Evolutionary conservation across 2,329 filamentous ascomycete species (phyloP).

Genomic region (Aspergillus costaricaensis): DNA sequence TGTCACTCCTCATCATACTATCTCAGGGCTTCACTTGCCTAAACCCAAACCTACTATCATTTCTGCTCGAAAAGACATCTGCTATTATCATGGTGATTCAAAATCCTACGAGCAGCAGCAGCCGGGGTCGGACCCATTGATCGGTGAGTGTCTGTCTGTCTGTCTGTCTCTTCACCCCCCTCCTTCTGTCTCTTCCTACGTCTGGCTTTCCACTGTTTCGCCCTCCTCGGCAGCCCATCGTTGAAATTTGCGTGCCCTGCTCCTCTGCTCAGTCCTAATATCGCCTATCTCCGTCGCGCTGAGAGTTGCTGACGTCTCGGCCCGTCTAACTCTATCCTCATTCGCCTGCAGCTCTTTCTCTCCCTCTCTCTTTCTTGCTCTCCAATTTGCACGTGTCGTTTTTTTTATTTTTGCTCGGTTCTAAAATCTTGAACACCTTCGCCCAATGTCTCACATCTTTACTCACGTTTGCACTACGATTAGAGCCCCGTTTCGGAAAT

Average conservation of each 20-base stretch:
- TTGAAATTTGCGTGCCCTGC: conserved; percentile 5
- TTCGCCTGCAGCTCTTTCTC: not conserved
- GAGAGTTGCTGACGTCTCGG: conserved; percentile 3
- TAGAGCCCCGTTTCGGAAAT: not conserved
- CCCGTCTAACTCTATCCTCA: not conserved
- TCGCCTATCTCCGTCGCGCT: conserved; percentile 7
- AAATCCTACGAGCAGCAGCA: not conserved
- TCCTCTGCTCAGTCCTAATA: not conserved
- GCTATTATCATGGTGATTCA: conserved; percentile 5
- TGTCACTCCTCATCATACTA: not conserved
- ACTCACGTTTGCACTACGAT: not conserved
- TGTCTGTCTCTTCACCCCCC: too few species aligned
- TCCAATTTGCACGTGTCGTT: not conserved
- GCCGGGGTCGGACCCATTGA: conserved; percentile 1
- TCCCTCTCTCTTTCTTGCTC: not conserved
- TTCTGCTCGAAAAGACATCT: not conserved
- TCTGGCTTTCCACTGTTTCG: not conserved
- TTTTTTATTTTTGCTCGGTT: not conserved
- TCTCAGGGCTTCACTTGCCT: too few species aligned
- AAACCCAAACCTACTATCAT: not conserved
- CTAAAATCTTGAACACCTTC: too few species aligned
- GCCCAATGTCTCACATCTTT: not conserved
- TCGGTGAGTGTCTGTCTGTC: not conserved
- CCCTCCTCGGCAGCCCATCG: not conserved
- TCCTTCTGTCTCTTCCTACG: too few species aligned